These are phyloP conservation scores for Aphanocladium album DNA, from an alignment of 2,329 filamentous ascomycete species.

Conservation along the genomic window DNA sequence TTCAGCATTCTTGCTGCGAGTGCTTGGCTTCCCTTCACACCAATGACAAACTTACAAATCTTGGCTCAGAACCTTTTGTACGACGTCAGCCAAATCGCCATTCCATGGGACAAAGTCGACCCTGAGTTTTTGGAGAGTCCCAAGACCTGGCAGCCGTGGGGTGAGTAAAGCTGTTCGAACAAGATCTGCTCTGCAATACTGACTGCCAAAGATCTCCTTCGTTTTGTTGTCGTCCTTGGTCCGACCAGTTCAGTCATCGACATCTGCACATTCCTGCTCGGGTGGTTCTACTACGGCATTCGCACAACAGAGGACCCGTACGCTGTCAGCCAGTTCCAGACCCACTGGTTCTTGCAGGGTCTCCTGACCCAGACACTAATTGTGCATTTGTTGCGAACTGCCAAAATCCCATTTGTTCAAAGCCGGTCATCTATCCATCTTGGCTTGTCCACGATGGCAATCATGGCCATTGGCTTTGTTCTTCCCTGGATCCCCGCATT, in stretches of 20 bases:
- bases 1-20: conserved; percentile 25
- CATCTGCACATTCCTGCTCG: conserved; percentile 20
- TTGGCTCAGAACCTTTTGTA: conserved; percentile 25
- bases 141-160: conserved; percentile 22
- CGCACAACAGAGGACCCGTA: conserved; percentile 12
- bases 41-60: conserved; percentile 24
- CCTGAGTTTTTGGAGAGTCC: conserved; percentile 22
- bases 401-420: conserved; percentile 23
- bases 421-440: conserved; percentile 19
- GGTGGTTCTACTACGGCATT: conserved; percentile 23
- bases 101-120: conserved; percentile 26
- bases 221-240: conserved; percentile 23
- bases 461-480: conserved; percentile 23
- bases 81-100: conserved; percentile 26
- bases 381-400: conserved; percentile 23
- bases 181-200: not conserved
- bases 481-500: conserved; percentile 23
- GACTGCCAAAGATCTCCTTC: conserved; percentile 20
- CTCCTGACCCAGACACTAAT: conserved; percentile 26
- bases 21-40: conserved; percentile 25
- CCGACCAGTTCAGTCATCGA: conserved; percentile 26
- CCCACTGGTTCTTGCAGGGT: conserved; percentile 26
- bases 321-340: conserved; percentile 19
- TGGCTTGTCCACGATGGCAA: conserved; percentile 20
- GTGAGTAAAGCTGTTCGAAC: not conserved